A percentile compares a stretch with the other conserved stretches of the same genome.
Evolutionary conservation across 2,329 filamentous ascomycete species (phyloP).

Genomic region (Xenosphaeropsis pyriputrescens): DNA sequence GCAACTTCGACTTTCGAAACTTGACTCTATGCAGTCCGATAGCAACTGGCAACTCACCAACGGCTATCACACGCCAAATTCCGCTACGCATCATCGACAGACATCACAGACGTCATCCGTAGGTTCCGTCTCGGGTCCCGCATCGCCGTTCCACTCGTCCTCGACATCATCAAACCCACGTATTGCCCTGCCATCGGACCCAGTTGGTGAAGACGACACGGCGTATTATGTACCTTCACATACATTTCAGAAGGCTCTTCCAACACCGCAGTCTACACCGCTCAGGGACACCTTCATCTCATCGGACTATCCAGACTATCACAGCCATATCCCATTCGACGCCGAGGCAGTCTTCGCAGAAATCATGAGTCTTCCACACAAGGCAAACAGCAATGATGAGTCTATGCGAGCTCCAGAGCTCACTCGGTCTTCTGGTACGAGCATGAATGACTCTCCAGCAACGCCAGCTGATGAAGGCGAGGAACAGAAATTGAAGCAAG

Average conservation of each 20-base stretch:
- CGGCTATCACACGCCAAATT: no score
- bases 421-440: conserved; percentile 33
- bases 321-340: conserved; percentile 25
- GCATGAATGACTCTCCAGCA: conserved; percentile 45
- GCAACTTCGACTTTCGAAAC: no score
- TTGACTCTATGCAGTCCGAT: no score
- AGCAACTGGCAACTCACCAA: no score
- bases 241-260: conserved; percentile 14
- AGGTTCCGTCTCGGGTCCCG: no score
- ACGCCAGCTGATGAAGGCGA: conserved; percentile 36
- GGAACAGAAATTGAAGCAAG: conserved; percentile 32
- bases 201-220: conserved; percentile 25
- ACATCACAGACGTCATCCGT: no score
- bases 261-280: conserved; percentile 17
- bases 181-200: conserved; percentile 21
- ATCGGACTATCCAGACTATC: conserved; percentile 23
- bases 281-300: conserved; percentile 14
- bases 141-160: no score
- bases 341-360: conserved; percentile 10
- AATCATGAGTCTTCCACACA: conserved; percentile 9
- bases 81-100: no score
- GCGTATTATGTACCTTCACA: conserved; percentile 21
- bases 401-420: conserved; percentile 16
- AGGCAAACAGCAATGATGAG: conserved; percentile 8
- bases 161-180: no score